Evolutionary conservation across 306 rosid species (phyloP), one percentile per base, ranked within the genome.

Genomic region (Dryas alaskensis): DNA sequence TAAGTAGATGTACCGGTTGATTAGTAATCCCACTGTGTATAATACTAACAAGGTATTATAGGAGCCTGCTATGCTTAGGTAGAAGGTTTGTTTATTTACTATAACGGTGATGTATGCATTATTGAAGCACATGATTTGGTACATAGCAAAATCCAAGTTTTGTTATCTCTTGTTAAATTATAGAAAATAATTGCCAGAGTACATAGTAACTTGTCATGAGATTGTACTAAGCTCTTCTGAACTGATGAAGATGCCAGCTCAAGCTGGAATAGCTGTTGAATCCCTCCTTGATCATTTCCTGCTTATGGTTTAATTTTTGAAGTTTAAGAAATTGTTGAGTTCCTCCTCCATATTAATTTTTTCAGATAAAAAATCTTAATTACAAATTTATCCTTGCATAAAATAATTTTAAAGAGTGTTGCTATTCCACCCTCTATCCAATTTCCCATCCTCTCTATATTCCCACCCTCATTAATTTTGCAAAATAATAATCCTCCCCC

Each of bases 11-110:
- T 44, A 52, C 19, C 53, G 62, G 65, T 57, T 68, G 49, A 39
- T 73, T 50, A n/a, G 63, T 84, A 67, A 70, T 69, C 69, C 79
- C 60, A 64, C 74, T 69, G 65, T 81, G 80, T 77, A 67, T 81
- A 58, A 31, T 80, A 73, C 72, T 81, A 73, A 43, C 51, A 8
- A 55, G 76, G 68, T 71, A 63, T 43, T 67, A 10, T 85, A 86
- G 87, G 80, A 79, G 81, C 61, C 47, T 75, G 53, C 67, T 51
- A 50, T 49, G 69, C 60, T 51, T 77, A 65, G 64, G 16, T 53
- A 47, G 55, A 53, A 69, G 47, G 59, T 19, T 78, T 31, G 42
- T 45, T 68, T 78, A 70, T 77, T 73, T 76, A 69, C 51, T 57
- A 65, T 11, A 80, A 2, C 37, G 37, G 37, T 31, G 66, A 48